Evolutionary conservation across 1,284 basidiomycete species (phyloP).

Genomic region (Leccinum olivaceoglutinosum): DNA sequence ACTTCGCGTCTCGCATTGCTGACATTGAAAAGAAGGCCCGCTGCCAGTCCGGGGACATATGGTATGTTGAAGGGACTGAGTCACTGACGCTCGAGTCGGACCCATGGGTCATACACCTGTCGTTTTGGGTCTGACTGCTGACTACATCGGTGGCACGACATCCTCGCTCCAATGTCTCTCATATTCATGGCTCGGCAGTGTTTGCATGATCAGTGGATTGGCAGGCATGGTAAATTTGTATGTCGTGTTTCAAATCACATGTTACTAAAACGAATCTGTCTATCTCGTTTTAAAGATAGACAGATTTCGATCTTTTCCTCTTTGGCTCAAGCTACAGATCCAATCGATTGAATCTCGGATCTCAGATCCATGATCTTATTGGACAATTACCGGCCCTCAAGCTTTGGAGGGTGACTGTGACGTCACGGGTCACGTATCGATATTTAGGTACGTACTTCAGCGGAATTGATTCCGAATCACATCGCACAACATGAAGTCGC

Average conservation of each 20-base stretch:
- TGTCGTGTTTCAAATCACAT: no score
- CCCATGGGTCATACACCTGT: conserved; percentile 93
- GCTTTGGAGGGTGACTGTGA: background rate
- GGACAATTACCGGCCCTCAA: background rate
- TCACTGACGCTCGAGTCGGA: conserved; percentile 72
- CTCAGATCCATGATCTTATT: background rate
- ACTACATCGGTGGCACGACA: conserved; percentile 69
- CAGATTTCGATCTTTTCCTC: background rate
- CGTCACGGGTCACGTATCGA: background rate
- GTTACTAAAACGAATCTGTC: no score
- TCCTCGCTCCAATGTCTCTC: no score
- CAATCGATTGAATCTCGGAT: background rate
- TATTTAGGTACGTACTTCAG: background rate
- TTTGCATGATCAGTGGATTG: no score
- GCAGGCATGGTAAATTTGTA: no score
- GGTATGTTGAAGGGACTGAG: conserved; percentile 82
- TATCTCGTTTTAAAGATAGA: no score
- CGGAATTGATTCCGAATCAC: background rate
- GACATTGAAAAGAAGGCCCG: conserved; percentile 86
- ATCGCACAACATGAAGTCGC: background rate
- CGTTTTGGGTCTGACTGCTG: conserved; percentile 91
- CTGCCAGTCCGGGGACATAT: conserved; percentile 79
- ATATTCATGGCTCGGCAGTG: conserved; percentile 64
- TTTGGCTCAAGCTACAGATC: background rate
- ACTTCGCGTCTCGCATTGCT: conserved; percentile 67